Evolutionary conservation across 352 stramenopile species (phyloP).

Genomic region (Phytophthora idaei): DNA sequence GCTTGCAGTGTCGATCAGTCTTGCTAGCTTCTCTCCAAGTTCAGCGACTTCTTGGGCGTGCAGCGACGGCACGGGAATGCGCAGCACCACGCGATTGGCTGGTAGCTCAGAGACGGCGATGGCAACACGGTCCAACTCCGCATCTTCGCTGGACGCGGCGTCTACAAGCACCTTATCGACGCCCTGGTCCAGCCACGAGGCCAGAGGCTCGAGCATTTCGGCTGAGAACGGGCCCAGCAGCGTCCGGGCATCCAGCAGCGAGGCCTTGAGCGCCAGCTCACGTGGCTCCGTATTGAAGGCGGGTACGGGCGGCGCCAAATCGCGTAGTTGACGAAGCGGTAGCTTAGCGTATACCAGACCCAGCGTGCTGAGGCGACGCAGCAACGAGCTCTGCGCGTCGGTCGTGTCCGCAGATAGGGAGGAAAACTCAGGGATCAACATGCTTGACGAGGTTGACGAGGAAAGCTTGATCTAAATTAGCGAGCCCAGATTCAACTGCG

Average conservation of each 20-base stretch:
- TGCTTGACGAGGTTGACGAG: neutral
- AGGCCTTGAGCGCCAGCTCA: conserved; percentile 43
- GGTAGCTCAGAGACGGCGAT: conserved; percentile 73
- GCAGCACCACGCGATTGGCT: conserved; percentile 60
- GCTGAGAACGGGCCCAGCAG: conserved; percentile 66
- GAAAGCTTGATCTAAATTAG: no score
- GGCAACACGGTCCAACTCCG: conserved; percentile 53
- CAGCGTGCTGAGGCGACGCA: conserved; percentile 56
- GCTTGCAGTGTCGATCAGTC: conserved; percentile 37
- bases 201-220: conserved; percentile 59
- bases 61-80: conserved; percentile 51
- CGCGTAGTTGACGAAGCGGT: conserved; percentile 30
- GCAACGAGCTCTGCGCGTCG: conserved; percentile 27
- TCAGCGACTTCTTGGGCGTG: conserved; percentile 15
- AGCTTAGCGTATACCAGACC: conserved; percentile 50
- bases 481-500: no score
- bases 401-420: conserved; percentile 3
- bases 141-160: conserved; percentile 48
- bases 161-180: conserved; percentile 60
- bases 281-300: conserved; percentile 33
- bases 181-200: conserved; percentile 75
- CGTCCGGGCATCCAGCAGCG: conserved; percentile 51
- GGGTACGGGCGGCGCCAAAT: conserved; percentile 33
- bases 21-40: conserved; percentile 46
- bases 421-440: conserved; percentile 43